Evolutionary conservation across 768 basidiomycete species (phyloP).

Genomic region (Mycena maculata): DNA sequence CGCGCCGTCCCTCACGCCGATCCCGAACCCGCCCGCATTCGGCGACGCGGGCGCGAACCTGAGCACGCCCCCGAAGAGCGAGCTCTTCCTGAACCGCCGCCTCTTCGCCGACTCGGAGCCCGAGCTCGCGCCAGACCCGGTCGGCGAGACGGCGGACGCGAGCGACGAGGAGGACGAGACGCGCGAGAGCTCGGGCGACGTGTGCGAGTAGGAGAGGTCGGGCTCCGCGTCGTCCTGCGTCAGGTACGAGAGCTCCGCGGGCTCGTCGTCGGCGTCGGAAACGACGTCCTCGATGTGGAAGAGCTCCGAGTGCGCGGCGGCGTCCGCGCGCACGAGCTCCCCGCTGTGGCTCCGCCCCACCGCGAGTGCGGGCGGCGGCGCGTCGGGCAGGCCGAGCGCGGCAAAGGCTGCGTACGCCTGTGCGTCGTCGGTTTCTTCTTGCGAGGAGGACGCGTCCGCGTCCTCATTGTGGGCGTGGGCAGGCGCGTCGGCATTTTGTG

Average conservation of each 20-base stretch:
- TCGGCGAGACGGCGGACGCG: constrained; percentile 54
- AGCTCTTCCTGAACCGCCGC: constrained; percentile 28
- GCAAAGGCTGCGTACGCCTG: neutral
- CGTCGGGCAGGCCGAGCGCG: neutral
- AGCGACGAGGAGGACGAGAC: constrained; percentile 45
- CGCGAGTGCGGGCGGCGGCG: neutral
- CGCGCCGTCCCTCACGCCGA: neutral
- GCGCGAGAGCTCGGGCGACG: constrained; percentile 48
- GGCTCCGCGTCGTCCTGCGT: too few species aligned
- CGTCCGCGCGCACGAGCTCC: too few species aligned
- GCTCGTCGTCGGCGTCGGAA: too few species aligned
- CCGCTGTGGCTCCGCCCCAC: neutral
- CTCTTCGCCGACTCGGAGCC: constrained; percentile 17
- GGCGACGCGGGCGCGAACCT: constrained; percentile 30
- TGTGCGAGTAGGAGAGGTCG: constrained; percentile 41
- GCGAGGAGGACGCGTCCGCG: neutral
- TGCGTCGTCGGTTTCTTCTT: too few species aligned
- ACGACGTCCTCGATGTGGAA: too few species aligned
- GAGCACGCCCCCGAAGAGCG: constrained; percentile 29
- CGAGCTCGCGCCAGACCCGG: constrained; percentile 44
- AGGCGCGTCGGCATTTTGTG: neutral
- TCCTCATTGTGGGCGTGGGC: neutral
- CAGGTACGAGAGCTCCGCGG: constrained; percentile 17
- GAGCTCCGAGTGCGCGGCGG: too few species aligned
- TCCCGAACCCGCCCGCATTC: neutral